phyloP scores from a whole-genome alignment of 129 eudicot genomes.

The Chrysanthemum makinoi region DNA sequence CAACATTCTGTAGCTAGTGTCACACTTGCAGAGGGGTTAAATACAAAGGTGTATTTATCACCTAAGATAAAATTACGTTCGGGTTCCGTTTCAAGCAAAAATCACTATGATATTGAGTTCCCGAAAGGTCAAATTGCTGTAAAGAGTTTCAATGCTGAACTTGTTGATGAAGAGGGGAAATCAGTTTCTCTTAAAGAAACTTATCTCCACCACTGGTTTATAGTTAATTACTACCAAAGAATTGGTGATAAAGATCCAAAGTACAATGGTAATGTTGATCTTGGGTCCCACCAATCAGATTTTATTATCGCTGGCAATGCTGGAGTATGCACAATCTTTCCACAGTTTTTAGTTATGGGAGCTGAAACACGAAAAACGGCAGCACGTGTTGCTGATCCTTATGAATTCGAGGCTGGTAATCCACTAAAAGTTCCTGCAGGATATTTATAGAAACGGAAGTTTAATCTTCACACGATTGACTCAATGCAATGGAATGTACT shows the following conservation, averaged over 20 bases:
- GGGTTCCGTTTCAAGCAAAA: conserved; percentile 47
- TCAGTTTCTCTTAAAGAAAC: conserved; percentile 40
- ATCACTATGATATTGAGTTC: conserved; percentile 40
- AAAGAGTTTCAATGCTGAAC: conserved; percentile 60
- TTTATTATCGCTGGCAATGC: conserved; percentile 35
- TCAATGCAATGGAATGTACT: too few species aligned
- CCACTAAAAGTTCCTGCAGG: conserved; percentile 47
- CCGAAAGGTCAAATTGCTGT: conserved; percentile 58
- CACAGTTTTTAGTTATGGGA: conserved; percentile 66
- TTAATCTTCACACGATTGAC: conserved; percentile 26
- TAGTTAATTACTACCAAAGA: conserved; percentile 40
- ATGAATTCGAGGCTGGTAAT: conserved; percentile 70
- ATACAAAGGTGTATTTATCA: conserved; percentile 46
- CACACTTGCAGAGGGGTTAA: conserved; percentile 29
- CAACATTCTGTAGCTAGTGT: neutral
- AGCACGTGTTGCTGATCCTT: conserved; percentile 67
- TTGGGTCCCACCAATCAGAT: conserved; percentile 35
- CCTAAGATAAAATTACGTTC: conserved; percentile 40
- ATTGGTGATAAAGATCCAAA: conserved; percentile 25
- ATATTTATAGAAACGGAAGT: conserved; percentile 59
- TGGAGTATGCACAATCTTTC: conserved; percentile 54
- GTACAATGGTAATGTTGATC: neutral
- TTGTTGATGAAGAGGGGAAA: conserved; percentile 60
- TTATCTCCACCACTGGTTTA: conserved; percentile 63
- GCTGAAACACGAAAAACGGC: conserved; percentile 68